Percentiles rank a stretch among this genome's conserved stretches.
Evolutionary conservation across 441 rosid genomes (phyloP).

Genomic region (Eutrema salsugineum): DNA sequence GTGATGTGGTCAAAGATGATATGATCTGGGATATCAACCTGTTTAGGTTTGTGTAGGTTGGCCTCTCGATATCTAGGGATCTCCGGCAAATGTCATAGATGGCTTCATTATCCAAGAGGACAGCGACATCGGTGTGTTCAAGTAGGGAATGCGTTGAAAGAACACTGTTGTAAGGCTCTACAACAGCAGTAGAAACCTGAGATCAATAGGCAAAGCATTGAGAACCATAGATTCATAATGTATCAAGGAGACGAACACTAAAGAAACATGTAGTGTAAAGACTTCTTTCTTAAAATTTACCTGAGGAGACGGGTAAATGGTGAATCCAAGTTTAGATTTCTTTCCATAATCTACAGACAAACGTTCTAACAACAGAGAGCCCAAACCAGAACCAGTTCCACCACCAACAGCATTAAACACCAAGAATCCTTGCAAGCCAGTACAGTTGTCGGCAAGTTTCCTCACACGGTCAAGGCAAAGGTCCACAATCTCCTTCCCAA

Average conservation of each 20-base stretch:
- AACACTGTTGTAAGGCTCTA: slow-evolving; percentile 94
- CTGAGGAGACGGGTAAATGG: slow-evolving; percentile 94
- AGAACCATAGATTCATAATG: background rate
- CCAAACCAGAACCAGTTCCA: slow-evolving; percentile 91
- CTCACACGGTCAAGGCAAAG: slow-evolving; percentile 87
- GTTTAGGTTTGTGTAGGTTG: slow-evolving; percentile 86
- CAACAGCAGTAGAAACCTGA: slow-evolving; percentile 94
- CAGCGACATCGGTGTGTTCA: slow-evolving; percentile 91
- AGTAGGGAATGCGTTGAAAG: slow-evolving; percentile 93
- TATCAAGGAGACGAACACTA: slow-evolving; percentile 31
- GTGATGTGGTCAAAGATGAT: slow-evolving; percentile 84
- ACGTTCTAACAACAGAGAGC: slow-evolving; percentile 77
- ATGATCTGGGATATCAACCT: slow-evolving; percentile 86
- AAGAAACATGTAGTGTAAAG: background rate
- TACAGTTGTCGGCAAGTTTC: slow-evolving; percentile 85
- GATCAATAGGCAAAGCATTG: background rate
- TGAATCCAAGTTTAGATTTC: slow-evolving; percentile 90
- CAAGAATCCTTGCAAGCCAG: slow-evolving; percentile 88
- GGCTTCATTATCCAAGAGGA: slow-evolving; percentile 91
- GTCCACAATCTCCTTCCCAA: slow-evolving; percentile 90
- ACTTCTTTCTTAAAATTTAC: slow-evolving; percentile 19
- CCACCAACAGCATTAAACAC: slow-evolving; percentile 95
- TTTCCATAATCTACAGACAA: slow-evolving; percentile 90
- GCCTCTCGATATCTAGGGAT: slow-evolving; percentile 90
- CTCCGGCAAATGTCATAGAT: slow-evolving; percentile 85